These are phyloP conservation scores for Daldinia bambusicola DNA, from an alignment of 495 filamentous ascomycete genomes.

Conservation along the genomic window DNA sequence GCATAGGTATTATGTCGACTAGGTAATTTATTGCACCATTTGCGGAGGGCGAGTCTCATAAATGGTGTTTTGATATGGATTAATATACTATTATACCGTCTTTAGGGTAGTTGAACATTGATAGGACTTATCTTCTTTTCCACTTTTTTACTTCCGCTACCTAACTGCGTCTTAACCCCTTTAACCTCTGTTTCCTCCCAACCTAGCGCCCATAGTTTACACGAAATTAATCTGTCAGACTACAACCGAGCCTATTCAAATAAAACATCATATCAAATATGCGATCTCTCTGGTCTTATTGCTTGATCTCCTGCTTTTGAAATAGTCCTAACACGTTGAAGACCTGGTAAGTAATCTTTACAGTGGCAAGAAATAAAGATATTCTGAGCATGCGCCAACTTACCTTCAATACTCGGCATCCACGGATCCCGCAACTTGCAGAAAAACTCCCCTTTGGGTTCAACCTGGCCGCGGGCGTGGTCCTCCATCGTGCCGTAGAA, in stretches of 20 bases:
- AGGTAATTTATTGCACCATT: neutral
- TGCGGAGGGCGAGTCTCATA: neutral
- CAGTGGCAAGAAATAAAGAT: neutral
- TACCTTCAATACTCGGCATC: conserved; percentile 71
- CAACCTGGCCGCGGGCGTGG: conserved; percentile 56
- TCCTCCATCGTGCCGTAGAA: conserved; percentile 73
- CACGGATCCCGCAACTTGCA: conserved; percentile 65
- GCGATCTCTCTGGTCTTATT: neutral
- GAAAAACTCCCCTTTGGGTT: conserved; percentile 77
- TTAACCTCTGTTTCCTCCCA: neutral
- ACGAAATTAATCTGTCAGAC: neutral
- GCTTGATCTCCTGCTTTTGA: conserved; percentile 4
- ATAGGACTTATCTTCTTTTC: neutral
- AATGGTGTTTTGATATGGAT: neutral
- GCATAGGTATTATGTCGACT: neutral
- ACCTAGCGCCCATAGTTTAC: neutral
- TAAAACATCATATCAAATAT: neutral
- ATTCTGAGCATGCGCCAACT: conserved; percentile 32
- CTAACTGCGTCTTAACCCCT: neutral
- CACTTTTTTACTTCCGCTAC: neutral
- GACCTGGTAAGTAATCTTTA: neutral
- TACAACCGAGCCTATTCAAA: neutral
- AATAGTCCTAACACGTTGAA: neutral
- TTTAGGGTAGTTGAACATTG: no score
- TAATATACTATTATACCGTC: neutral